Conservation (phyloP, 345 rosid species). For the Heritiera littoralis region DNA sequence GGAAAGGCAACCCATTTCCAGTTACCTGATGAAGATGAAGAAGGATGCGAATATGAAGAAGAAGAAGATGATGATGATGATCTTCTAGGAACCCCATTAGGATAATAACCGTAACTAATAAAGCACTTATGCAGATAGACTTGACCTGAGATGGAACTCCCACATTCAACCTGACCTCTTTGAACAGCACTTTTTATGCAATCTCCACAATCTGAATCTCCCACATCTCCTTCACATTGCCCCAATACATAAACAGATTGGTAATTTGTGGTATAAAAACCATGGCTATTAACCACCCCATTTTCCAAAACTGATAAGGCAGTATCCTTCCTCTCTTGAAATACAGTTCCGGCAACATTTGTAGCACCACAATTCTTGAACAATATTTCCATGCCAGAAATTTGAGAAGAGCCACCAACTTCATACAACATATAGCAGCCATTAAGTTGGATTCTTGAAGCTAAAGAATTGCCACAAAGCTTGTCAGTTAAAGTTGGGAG, state of each 20-base stretch:
- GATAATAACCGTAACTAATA: conserved; percentile 67
- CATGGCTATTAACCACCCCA: conserved; percentile 75
- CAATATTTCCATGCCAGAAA: conserved; percentile 89
- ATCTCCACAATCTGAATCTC: conserved; percentile 86
- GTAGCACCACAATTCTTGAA: conserved; percentile 79
- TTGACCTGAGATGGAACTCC: conserved; percentile 77
- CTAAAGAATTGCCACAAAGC: conserved; percentile 73
- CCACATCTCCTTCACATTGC: conserved; percentile 95
- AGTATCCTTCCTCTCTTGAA: conserved; percentile 80
- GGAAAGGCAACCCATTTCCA: conserved; percentile 2
- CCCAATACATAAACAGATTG: conserved; percentile 72
- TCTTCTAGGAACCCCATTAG: conserved; percentile 78
- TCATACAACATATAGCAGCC: conserved; percentile 92
- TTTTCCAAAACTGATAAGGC: conserved; percentile 65
- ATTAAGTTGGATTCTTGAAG: conserved; percentile 78
- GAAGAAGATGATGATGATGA: conserved; percentile 52
- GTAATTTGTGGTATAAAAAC: conserved; percentile 69
- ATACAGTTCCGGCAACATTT: conserved; percentile 68
- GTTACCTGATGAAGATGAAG: conserved; percentile 39
- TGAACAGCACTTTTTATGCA: conserved; percentile 79
- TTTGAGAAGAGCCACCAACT: conserved; percentile 73
- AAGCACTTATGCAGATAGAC: conserved; percentile 90
- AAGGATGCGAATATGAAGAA: conserved; percentile 36
- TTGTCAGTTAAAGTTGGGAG: conserved; percentile 77
- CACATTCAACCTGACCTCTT: conserved; percentile 92